These are phyloP conservation scores for Ganoderma leucocontextum DNA, from an alignment of 1,284 basidiomycete genomes.

Conservation along the genomic window DNA sequence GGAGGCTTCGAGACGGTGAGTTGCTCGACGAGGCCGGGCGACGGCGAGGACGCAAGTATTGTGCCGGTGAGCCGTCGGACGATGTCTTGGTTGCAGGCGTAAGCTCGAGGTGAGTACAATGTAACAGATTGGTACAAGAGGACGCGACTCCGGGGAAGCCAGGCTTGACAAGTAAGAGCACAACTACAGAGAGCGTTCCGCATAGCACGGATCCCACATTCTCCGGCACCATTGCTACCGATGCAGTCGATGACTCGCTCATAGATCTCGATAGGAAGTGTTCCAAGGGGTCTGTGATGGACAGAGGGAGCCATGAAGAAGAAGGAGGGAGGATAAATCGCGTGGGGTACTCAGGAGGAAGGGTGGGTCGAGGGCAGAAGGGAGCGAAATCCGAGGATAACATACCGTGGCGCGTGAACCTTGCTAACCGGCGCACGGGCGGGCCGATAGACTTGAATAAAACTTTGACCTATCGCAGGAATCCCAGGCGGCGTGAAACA, in stretches of 20 bases:
- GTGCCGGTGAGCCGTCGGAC: background rate
- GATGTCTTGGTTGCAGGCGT: background rate
- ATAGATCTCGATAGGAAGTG: background rate
- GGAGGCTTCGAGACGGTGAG: background rate
- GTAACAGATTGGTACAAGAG: too few species aligned
- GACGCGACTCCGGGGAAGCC: too few species aligned
- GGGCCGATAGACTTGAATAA: too few species aligned
- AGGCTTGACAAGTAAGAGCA: too few species aligned
- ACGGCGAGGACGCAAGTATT: background rate
- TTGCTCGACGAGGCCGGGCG: background rate
- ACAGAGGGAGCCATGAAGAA: background rate
- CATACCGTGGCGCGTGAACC: too few species aligned
- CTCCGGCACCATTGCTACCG: background rate
- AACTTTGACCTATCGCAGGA: too few species aligned
- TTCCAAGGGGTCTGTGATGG: background rate
- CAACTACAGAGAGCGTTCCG: too few species aligned
- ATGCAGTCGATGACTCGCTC: background rate
- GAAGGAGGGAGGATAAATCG: too few species aligned
- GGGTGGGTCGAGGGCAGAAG: background rate
- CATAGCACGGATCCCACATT: background rate
- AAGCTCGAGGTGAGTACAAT: too few species aligned
- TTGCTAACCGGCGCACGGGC: too few species aligned
- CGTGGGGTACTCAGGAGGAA: background rate
- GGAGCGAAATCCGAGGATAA: background rate
- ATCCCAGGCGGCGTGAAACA: too few species aligned